These are phyloP conservation scores for Trichoderma erinaceum DNA, from an alignment of 495 filamentous ascomycete species.

Conservation along the genomic window DNA sequence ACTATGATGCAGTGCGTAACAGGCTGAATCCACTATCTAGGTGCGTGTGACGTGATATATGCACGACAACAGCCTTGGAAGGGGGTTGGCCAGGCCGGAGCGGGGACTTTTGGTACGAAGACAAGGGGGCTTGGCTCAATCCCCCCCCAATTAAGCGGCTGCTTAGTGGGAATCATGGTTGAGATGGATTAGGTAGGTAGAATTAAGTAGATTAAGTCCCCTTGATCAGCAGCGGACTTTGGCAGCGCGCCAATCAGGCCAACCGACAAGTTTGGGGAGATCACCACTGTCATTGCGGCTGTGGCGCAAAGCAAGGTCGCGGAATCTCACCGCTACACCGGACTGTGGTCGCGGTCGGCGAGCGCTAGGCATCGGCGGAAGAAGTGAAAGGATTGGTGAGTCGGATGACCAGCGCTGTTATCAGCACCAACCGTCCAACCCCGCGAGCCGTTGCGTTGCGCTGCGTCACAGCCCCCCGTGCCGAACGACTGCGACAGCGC, in stretches of 20 bases:
- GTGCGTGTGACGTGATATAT: conserved; percentile 14
- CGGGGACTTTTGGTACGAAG: conserved; percentile 1
- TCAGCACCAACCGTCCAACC: conserved; percentile 8
- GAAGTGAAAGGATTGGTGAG: background rate
- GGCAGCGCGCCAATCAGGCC: background rate
- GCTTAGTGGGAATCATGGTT: conserved; percentile 7
- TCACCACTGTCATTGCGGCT: conserved; percentile 1
- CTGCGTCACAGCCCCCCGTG: background rate
- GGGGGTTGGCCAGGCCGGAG: conserved; percentile 12
- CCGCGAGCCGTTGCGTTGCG: conserved; percentile 5
- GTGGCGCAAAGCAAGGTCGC: conserved; percentile 1
- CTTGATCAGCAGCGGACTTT: conserved; percentile 3
- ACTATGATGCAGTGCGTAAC: conserved; percentile 12
- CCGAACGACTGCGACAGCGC: background rate
- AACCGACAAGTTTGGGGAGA: background rate
- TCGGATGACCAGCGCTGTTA: conserved; percentile 12
- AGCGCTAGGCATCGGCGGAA: background rate
- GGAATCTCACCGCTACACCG: conserved; percentile 5
- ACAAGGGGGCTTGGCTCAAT: conserved; percentile 1
- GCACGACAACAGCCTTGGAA: conserved; percentile 11
- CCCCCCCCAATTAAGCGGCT: conserved; percentile 1
- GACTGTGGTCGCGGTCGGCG: background rate
- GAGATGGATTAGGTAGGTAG: conserved; percentile 11
- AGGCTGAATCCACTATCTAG: conserved; percentile 13
- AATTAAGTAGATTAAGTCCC: conserved; percentile 5